Conservation (phyloP, 2,329 filamentous ascomycete genomes). For the Aureobasidium sp. region DNA sequence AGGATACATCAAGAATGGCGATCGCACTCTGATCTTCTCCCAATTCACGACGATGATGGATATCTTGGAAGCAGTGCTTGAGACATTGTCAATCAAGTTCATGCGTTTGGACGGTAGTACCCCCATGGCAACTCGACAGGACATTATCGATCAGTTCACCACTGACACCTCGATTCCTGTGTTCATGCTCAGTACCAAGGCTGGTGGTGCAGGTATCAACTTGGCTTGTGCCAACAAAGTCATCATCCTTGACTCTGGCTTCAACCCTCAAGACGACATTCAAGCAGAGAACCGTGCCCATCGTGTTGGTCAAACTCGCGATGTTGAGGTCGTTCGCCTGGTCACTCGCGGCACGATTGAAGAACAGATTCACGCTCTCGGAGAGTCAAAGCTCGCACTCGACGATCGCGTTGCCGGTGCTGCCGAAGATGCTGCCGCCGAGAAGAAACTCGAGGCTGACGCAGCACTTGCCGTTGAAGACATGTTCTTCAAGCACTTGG, state of each 20-base stretch:
- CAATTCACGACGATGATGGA: constrained; percentile 90
- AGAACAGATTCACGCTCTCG: constrained; percentile 84
- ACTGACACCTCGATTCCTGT: constrained; percentile 68
- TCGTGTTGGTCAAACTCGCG: constrained; percentile 80
- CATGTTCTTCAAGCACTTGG: constrained; percentile 25
- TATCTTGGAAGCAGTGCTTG: constrained; percentile 75
- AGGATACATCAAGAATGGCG: constrained; percentile 67
- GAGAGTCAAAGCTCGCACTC: constrained; percentile 84
- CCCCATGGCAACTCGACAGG: constrained; percentile 72
- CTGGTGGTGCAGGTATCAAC: constrained; percentile 95
- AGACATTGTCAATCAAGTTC: constrained; percentile 62
- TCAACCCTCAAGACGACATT: constrained; percentile 97
- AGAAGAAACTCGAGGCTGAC: constrained; percentile 37
- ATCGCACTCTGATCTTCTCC: constrained; percentile 83
- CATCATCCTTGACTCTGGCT: constrained; percentile 92
- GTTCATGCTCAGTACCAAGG: constrained; percentile 87
- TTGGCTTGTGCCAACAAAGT: constrained; percentile 94
- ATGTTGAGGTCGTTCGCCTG: constrained; percentile 83
- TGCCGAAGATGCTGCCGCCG: constrained; percentile 19
- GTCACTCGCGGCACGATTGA: constrained; percentile 79
- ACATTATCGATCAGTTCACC: constrained; percentile 81
- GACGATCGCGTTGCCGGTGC: constrained; percentile 64
- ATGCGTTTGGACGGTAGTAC: constrained; percentile 83
- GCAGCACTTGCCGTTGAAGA: constrained; percentile 29
- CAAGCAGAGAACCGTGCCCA: constrained; percentile 97